A percentile compares a stretch with the other conserved stretches of the same genome.
Conservation (phyloP, 2,329 filamentous ascomycete genomes). For the Fusarium siculi region DNA sequence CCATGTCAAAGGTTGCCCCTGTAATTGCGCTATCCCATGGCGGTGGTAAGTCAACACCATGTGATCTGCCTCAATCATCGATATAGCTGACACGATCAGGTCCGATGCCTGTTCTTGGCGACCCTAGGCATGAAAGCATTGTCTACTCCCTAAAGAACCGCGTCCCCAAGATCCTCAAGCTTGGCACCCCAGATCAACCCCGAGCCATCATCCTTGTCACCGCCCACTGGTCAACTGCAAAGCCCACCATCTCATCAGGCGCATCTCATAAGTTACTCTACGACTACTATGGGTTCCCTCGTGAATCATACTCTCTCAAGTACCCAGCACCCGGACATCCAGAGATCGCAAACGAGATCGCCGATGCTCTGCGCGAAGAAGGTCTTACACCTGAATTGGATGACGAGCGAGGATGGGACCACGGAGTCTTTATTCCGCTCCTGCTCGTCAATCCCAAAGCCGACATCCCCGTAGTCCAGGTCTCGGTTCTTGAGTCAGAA, state of each 20-base stretch:
- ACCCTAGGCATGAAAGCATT: conserved; percentile 62
- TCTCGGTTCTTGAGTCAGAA: conserved; percentile 65
- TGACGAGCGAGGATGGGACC: conserved; percentile 63
- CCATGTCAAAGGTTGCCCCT: conserved; percentile 55
- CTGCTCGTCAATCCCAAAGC: conserved; percentile 64
- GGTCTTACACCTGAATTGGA: conserved; percentile 57
- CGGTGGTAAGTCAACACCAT: conserved; percentile 50
- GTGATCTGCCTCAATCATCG: neutral
- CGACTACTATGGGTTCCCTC: conserved; percentile 70
- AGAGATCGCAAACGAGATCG: conserved; percentile 61
- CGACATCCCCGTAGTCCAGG: conserved; percentile 65
- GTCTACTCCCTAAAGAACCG: conserved; percentile 62
- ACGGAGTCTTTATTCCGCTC: conserved; percentile 70
- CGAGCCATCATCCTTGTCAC: conserved; percentile 67
- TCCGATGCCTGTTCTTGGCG: conserved; percentile 67
- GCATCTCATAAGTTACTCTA: conserved; percentile 61
- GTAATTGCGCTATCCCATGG: conserved; percentile 62
- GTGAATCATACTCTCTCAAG: conserved; percentile 63
- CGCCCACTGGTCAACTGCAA: conserved; percentile 64
- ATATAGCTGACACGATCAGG: conserved; percentile 46
- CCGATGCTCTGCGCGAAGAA: conserved; percentile 56
- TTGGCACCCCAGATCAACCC: conserved; percentile 61
- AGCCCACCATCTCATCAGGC: conserved; percentile 63
- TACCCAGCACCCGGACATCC: conserved; percentile 68
- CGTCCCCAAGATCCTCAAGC: conserved; percentile 65